phyloP scores from a whole-genome alignment of 768 basidiomycete genomes.

The Tylopilus felleus region DNA sequence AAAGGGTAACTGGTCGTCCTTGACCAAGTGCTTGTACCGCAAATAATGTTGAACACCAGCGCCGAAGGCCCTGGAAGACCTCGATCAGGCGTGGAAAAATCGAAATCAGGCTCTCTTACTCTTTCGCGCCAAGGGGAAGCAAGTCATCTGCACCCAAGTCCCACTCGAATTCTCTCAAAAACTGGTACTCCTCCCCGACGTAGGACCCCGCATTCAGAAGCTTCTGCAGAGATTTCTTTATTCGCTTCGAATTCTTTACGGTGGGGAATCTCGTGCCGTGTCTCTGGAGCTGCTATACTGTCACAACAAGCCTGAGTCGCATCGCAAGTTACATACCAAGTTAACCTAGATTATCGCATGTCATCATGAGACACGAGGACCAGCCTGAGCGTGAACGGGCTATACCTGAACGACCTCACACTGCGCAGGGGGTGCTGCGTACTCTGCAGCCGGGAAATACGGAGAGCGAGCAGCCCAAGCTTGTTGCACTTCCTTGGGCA shows the following conservation, averaged over 20 bases:
- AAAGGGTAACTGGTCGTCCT: constrained; percentile 46
- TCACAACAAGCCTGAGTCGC: constrained; percentile 1
- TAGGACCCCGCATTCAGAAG: constrained; percentile 47
- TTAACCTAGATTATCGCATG: constrained; percentile 19
- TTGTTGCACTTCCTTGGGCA: constrained; percentile 26
- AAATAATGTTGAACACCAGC: constrained; percentile 50
- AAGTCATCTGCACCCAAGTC: constrained; percentile 55
- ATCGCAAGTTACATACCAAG: constrained; percentile 20
- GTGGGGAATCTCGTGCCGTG: constrained; percentile 83
- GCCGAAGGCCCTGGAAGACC: constrained; percentile 40
- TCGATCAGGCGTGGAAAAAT: background rate
- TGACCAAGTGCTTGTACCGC: constrained; percentile 53
- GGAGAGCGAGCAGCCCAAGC: constrained; percentile 65
- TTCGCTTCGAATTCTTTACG: constrained; percentile 38
- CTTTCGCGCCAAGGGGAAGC: constrained; percentile 61
- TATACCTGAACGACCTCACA: constrained; percentile 59
- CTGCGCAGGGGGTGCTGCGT: constrained; percentile 41
- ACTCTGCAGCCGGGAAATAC: constrained; percentile 47
- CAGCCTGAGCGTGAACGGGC: background rate
- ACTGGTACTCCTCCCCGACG: constrained; percentile 47
- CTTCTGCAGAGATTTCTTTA: constrained; percentile 49
- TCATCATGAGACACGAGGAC: background rate
- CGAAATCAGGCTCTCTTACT: constrained; percentile 41
- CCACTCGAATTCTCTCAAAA: constrained; percentile 58
- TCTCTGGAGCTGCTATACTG: constrained; percentile 57